A percentile compares a stretch with the other conserved stretches of the same genome.
Conservation (phyloP, 768 basidiomycete species). For the Boletus rubropictus region DNA sequence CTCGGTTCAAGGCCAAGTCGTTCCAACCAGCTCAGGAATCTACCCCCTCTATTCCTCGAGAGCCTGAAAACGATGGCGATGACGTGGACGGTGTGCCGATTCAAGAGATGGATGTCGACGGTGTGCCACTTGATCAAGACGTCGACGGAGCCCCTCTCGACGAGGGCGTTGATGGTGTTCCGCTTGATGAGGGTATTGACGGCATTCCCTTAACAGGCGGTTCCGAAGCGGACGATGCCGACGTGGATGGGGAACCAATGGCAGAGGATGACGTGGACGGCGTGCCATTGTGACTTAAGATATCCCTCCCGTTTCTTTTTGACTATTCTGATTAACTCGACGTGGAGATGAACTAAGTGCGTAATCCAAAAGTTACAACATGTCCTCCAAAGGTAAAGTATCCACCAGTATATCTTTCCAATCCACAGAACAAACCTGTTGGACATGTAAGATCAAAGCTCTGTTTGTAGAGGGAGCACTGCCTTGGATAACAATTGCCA, state of each 20-base stretch:
- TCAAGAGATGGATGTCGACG: conserved; percentile 48
- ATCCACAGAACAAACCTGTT: background rate
- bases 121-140: conserved; percentile 37
- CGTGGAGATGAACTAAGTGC: background rate
- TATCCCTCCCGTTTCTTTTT: background rate
- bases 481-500: conserved; percentile 16
- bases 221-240: conserved; percentile 13
- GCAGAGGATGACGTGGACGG: conserved; percentile 36
- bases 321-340: background rate
- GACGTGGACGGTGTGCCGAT: conserved; percentile 51
- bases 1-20: conserved; percentile 71
- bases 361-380: background rate
- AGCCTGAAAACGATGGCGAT: conserved; percentile 37
- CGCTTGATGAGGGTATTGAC: conserved; percentile 34
- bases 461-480: conserved; percentile 21
- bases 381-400: background rate
- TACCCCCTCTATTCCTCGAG: conserved; percentile 19
- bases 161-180: conserved; percentile 23
- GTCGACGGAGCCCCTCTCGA: conserved; percentile 36
- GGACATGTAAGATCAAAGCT: conserved; percentile 17
- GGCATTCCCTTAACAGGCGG: conserved; percentile 32
- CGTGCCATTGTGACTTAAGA: conserved; percentile 28
- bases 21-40: conserved; percentile 64
- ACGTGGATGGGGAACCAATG: conserved; percentile 29
- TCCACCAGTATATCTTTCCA: background rate